Percentiles rank a stretch among this genome's conserved stretches.
phyloP scores from a whole-genome alignment of 495 filamentous ascomycete genomes.

The Aspergillus diversus region DNA sequence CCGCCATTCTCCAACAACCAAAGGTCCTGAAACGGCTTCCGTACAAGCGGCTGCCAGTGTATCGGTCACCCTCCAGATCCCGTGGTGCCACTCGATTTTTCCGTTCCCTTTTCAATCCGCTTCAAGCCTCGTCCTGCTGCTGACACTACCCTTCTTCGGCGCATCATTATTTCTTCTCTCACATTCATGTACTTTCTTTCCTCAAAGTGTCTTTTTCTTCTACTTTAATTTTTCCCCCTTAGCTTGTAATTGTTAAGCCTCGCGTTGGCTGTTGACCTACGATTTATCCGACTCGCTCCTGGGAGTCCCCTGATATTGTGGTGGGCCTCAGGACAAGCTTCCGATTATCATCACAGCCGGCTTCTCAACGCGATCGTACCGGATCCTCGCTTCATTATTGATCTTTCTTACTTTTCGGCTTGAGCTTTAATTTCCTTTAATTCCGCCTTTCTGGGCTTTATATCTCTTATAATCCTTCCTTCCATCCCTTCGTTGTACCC shows the following conservation, averaged over 20 bases:
- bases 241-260: slow-evolving; percentile 5
- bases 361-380: slow-evolving; percentile 6
- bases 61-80: slow-evolving; percentile 5
- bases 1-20: too few species aligned
- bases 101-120: slow-evolving; percentile 13
- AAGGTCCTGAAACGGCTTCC: too few species aligned
- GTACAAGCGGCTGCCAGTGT: too few species aligned
- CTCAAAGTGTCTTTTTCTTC: too few species aligned
- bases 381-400: background rate
- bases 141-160: slow-evolving; percentile 8
- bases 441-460: background rate
- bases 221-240: background rate
- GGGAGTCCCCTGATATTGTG: slow-evolving; percentile 15
- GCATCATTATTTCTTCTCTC: slow-evolving; percentile 1
- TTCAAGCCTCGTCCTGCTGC: slow-evolving; percentile 8
- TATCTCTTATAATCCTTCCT: slow-evolving; percentile 7
- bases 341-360: slow-evolving; percentile 11
- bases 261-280: background rate
- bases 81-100: slow-evolving; percentile 24
- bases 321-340: slow-evolving; percentile 15
- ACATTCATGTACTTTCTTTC: slow-evolving; percentile 10
- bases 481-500: background rate
- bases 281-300: slow-evolving; percentile 2
- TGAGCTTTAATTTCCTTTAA: background rate
- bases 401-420: background rate